A percentile compares a stretch with the other conserved stretches of the same genome.
These are phyloP conservation scores for Nissolia schottii DNA, from an alignment of 306 rosid species.

Conservation along the genomic window DNA sequence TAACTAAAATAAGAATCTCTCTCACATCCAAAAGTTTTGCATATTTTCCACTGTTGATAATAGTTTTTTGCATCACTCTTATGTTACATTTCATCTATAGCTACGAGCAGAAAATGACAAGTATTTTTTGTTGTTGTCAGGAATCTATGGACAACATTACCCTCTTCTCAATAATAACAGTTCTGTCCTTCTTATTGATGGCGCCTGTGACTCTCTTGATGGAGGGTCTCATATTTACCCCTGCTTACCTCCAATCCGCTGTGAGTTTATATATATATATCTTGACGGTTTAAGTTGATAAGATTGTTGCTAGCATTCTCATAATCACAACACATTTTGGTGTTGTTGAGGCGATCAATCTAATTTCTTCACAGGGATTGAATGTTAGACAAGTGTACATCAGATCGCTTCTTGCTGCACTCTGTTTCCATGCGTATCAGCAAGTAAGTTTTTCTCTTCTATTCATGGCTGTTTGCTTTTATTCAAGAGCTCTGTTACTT, in stretches of 20 bases:
- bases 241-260: slow-evolving; percentile 62
- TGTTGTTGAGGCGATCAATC: background rate
- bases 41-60: background rate
- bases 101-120: slow-evolving; percentile 17
- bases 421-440: slow-evolving; percentile 94
- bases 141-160: slow-evolving; percentile 89
- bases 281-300: slow-evolving; percentile 8
- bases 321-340: background rate
- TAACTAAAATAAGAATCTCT: slow-evolving; percentile 15
- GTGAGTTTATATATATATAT: slow-evolving; percentile 52
- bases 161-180: slow-evolving; percentile 87
- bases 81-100: background rate
- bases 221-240: slow-evolving; percentile 89
- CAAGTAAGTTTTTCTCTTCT: slow-evolving; percentile 56
- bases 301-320: slow-evolving; percentile 10
- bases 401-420: slow-evolving; percentile 84
- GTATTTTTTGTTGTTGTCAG: slow-evolving; percentile 46
- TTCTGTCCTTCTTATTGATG: slow-evolving; percentile 83
- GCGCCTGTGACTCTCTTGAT: slow-evolving; percentile 60
- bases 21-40: background rate
- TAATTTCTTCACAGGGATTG: slow-evolving; percentile 59
- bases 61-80: background rate
- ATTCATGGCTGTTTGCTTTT: background rate
- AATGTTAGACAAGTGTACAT: slow-evolving; percentile 54
- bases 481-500: background rate